Evolutionary conservation across 1,284 basidiomycete genomes (phyloP).

Genomic region (Sanghuangporus weigelae): DNA sequence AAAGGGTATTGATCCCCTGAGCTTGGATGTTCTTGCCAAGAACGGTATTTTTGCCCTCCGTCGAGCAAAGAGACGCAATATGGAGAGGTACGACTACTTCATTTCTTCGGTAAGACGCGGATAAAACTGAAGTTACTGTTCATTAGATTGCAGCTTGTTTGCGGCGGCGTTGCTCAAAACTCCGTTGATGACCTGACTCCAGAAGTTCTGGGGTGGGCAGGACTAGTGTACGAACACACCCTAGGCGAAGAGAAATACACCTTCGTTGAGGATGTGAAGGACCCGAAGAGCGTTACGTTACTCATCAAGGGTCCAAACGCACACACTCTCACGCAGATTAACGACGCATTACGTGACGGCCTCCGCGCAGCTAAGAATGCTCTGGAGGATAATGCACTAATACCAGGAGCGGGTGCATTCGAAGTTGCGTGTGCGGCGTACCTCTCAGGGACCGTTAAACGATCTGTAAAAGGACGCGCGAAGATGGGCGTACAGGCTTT

Average conservation of each 20-base stretch:
- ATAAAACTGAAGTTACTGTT: constrained; percentile 20
- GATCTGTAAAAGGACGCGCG: constrained; percentile 87
- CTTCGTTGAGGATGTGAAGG: constrained; percentile 95
- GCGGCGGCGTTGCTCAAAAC: constrained; percentile 95
- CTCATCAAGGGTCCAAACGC: constrained; percentile 98
- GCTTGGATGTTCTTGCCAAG: constrained; percentile 94
- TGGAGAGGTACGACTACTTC: constrained; percentile 72
- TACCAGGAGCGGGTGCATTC: constrained; percentile 97
- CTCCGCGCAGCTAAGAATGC: constrained; percentile 96
- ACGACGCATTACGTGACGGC: constrained; percentile 96
- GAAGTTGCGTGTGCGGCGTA: constrained; percentile 92
- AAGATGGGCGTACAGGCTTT: constrained; percentile 99
- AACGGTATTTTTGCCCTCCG: constrained; percentile 94
- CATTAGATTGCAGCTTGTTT: constrained; percentile 81
- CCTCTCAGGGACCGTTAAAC: constrained; percentile 77
- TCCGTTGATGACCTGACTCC: constrained; percentile 95
- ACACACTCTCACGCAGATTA: constrained; percentile 95
- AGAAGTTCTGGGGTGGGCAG: constrained; percentile 92
- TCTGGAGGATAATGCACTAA: constrained; percentile 83
- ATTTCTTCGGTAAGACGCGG: constrained; percentile 13
- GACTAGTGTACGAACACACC: constrained; percentile 98
- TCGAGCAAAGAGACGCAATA: constrained; percentile 94
- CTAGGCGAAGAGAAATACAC: constrained; percentile 99
- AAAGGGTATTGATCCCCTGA: constrained; percentile 98
- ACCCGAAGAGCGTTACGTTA: constrained; percentile 95